Percentiles rank a stretch among this genome's conserved stretches.
These are phyloP conservation scores for Xylaria sp. DNA, from an alignment of 2,329 filamentous ascomycete species.

Conservation along the genomic window DNA sequence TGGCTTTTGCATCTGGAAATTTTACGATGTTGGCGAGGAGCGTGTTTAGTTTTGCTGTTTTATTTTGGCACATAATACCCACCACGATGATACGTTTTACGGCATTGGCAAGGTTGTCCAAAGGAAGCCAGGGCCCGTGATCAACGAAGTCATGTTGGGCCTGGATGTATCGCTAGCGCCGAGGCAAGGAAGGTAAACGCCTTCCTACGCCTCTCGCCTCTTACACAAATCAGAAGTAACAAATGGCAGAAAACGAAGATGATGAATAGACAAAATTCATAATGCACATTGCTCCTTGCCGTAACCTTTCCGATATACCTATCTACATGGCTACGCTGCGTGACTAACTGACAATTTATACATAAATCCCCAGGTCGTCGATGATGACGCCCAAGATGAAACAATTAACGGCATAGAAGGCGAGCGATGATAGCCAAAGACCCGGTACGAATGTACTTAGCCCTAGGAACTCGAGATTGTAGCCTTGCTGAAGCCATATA, in stretches of 20 bases:
- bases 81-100: slow-evolving; percentile 37
- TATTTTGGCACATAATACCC: slow-evolving; percentile 46
- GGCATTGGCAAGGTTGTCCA: slow-evolving; percentile 36
- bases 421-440: slow-evolving; percentile 78
- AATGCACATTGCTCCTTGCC: neutral
- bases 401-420: slow-evolving; percentile 86
- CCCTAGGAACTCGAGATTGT: slow-evolving; percentile 81
- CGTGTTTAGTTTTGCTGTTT: slow-evolving; percentile 26
- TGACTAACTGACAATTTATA: neutral
- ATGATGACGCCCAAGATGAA: slow-evolving; percentile 89
- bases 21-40: slow-evolving; percentile 13
- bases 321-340: neutral
- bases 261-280: slow-evolving; percentile 33
- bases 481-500: slow-evolving; percentile 80
- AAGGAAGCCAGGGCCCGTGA: slow-evolving; percentile 12
- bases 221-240: slow-evolving; percentile 21
- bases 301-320: neutral
- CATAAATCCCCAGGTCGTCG: slow-evolving; percentile 62
- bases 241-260: slow-evolving; percentile 27
- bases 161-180: slow-evolving; percentile 16
- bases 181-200: slow-evolving; percentile 21
- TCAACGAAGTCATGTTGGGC: slow-evolving; percentile 18
- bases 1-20: slow-evolving; percentile 31
- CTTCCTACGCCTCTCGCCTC: slow-evolving; percentile 10
- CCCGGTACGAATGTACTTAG: slow-evolving; percentile 86